Evolutionary conservation across 208 protist genomes (phyloP), one percentile per base, ranked within the genome.

Genomic region (Trypanosoma boissoni): DNA sequence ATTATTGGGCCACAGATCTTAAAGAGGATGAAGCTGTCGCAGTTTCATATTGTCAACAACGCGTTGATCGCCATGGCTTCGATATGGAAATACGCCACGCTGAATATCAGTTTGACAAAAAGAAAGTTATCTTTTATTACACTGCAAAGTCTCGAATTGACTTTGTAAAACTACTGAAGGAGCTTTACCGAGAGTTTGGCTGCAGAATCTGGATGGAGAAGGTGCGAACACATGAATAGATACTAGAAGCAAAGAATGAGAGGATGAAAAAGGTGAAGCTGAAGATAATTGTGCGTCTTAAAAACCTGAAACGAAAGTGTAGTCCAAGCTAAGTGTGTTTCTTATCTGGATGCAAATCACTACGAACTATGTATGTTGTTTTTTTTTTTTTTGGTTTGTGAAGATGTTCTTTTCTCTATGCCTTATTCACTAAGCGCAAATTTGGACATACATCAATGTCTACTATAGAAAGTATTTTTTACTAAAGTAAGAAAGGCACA

Each of bases 61-160:
- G 78, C 20, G 86, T 89, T 6, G 44, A 68, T 9, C 56, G 66
- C 21, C 82, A 89, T 36, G 65, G 73, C 8, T 64, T 92, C 20
- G 78, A 86, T 26, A 93, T 96, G 81, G 66, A 79, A 10, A 80
- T 96, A 51, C 77, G 72, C 14, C 81, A 91, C n/a, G 84, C 85
- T 0, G 87, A 94, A 55, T 96, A 94, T 54, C 90, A 96, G 62
- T 96, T 92, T 61, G 90, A 96, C 67, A 93, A 93, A 52, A 94
- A 96, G 56, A 96, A 96, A 72, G 79, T 96, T 0, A 96, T 87
- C 8, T 96, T 96, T 56, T 92, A 94, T 74, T 96, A 96, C 72
- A 78, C 78, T 12, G 74, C 90, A 0, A 72, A 74, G 29, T 58
- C 64, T 2, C 82, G 84, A 18, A 79, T 92, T 41, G 84, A 95